phyloP scores from a whole-genome alignment of 2,329 filamentous ascomycete genomes.

The Ophiocordyceps robertsii region DNA sequence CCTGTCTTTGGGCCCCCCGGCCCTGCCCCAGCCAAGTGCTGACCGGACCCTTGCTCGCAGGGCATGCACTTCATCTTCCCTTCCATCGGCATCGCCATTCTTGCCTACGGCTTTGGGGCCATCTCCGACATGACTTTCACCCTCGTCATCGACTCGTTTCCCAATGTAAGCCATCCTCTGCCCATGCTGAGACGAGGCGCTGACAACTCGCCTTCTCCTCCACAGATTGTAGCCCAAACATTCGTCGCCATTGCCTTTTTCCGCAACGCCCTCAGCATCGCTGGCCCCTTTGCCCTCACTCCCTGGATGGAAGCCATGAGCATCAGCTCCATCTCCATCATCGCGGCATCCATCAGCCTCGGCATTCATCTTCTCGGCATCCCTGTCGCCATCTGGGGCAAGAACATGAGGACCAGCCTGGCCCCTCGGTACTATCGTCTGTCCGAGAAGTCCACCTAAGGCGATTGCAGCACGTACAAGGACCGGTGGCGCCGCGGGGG shows the following conservation, averaged over 20 bases:
- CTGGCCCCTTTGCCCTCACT: conserved; percentile 13
- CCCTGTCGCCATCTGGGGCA: conserved; percentile 18
- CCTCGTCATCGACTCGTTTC: conserved; percentile 21
- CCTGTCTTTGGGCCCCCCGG: background rate
- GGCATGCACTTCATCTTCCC: conserved; percentile 29
- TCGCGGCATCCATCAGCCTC: conserved; percentile 10
- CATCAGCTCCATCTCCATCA: conserved; percentile 15
- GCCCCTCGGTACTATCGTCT: conserved; percentile 1
- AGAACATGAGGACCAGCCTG: conserved; percentile 9
- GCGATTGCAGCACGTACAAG: background rate
- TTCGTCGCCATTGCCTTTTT: conserved; percentile 18
- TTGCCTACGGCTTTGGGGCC: conserved; percentile 23
- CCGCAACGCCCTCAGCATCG: conserved; percentile 16
- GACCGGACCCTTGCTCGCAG: conserved; percentile 12
- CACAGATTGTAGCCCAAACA: conserved; percentile 6
- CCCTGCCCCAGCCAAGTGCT: background rate
- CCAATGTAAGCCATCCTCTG: conserved; percentile 2
- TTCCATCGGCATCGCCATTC: conserved; percentile 20
- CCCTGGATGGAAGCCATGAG: conserved; percentile 18
- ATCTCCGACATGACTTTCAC: conserved; percentile 22
- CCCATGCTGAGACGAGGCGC: too few relatives aligned
- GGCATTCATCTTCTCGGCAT: conserved; percentile 10
- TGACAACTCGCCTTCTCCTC: too few relatives aligned
- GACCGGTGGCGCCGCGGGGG: too few relatives aligned
- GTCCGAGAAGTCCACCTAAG: background rate